Conservation (phyloP, 164 flowering plant genomes). For the Kingdonia uniflora region DNA sequence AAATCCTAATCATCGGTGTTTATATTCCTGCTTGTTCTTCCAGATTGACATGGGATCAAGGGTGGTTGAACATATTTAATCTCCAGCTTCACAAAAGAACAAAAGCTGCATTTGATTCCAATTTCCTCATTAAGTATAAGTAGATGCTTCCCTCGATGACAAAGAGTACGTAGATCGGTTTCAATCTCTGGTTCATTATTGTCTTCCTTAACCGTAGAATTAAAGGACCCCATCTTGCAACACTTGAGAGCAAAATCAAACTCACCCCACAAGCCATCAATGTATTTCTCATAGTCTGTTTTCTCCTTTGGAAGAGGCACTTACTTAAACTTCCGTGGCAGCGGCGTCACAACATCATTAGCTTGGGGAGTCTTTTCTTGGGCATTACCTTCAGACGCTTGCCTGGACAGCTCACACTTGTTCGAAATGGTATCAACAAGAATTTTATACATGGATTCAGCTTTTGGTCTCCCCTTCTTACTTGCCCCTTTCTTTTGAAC, state of each 20-base stretch:
- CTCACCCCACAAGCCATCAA: constrained; percentile 39
- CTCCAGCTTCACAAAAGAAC: constrained; percentile 36
- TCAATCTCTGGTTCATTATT: constrained; percentile 7
- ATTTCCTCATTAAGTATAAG: constrained; percentile 43
- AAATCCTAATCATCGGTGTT: background rate
- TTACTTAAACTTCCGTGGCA: background rate
- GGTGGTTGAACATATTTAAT: constrained; percentile 35
- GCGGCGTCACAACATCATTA: constrained; percentile 4
- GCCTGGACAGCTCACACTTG: constrained; percentile 10
- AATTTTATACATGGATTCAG: constrained; percentile 13
- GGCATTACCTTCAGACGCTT: constrained; percentile 9
- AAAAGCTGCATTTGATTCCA: constrained; percentile 43
- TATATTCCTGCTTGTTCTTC: constrained; percentile 12
- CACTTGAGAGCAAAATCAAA: constrained; percentile 27
- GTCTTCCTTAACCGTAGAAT: constrained; percentile 10
- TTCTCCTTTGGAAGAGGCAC: constrained; percentile 15
- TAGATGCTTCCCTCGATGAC: constrained; percentile 40
- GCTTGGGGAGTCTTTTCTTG: constrained; percentile 2
- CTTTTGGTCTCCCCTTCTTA: constrained; percentile 3
- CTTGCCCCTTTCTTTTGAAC: background rate
- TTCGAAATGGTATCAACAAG: constrained; percentile 31
- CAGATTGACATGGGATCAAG: constrained; percentile 13
- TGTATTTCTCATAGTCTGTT: constrained; percentile 29
- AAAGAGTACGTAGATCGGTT: constrained; percentile 14
- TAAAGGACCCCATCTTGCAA: constrained; percentile 18